Base-by-base conservation (phyloP, 2,329 filamentous ascomycete species). In the Incumbomyces lentus region DNA sequence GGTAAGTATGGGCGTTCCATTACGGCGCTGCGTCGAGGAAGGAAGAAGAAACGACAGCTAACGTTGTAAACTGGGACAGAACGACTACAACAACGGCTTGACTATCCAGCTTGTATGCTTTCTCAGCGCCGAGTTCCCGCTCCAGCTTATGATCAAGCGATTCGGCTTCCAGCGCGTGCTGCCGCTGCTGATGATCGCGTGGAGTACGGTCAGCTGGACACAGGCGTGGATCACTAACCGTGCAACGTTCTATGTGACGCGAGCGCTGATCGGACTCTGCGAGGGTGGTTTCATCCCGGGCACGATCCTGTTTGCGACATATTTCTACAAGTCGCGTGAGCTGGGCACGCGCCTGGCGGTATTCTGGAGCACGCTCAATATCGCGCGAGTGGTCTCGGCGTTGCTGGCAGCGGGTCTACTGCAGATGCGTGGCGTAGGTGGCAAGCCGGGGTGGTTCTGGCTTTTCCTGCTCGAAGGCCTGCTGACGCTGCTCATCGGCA, bases 251-350 rank as follows among this genome's bases (percentile, higher is more conserved):
- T 66, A 62, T 19, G 64, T 63, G 8, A 68, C 65, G 41, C 60
- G 67, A 19, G 57, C 64, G 13, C 64, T 68, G 0, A 57, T 74
- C 0, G 71, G 69, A 2, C 55, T 74, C 0, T 60, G 72, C 36
- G 64, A 73, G 60, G 73, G 72, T 5, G 73, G 72, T 0, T 82
- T 82, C 52, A 81, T 82, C 29, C 54, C 54, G n/a, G 54, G 55
- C 34, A 55, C 50, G 12, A 58, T 59, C 34, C 49, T 67, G 2
- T 58, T 55, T 31, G 46, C 56, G 12, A 55, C 16, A 37, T 88
- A 88, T 62, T 89, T 82, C 63, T 89, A 87, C 65, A 87, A 78
- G 38, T 77, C 77, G 0, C 72, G 72, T 44, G 84, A 88, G 59
- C 68, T 89, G 0, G 81, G 83, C 0, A 72, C 75, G 10, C 74